Conservation (phyloP, 2,329 filamentous ascomycete species). For the Triangularia verruculosa region DNA sequence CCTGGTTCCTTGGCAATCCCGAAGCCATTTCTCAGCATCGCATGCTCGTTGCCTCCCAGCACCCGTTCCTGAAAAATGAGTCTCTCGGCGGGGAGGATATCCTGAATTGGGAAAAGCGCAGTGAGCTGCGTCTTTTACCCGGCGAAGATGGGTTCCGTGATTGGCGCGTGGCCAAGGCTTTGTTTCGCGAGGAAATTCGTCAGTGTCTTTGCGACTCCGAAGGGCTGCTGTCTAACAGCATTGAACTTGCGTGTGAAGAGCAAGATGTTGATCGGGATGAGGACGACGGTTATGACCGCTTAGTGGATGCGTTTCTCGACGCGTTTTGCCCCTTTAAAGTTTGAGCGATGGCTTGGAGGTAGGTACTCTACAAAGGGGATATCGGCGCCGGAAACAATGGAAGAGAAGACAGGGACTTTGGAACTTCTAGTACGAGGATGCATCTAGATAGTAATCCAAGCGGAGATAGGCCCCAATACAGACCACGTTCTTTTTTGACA, state of each 20-base stretch:
- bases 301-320: neutral
- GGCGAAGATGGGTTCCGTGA: neutral
- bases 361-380: neutral
- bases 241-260: too few relatives aligned
- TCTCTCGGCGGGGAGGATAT: neutral
- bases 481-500: too few relatives aligned
- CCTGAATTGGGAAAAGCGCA: neutral
- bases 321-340: neutral
- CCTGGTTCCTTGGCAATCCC: neutral
- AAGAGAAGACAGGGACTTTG: too few relatives aligned
- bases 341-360: neutral
- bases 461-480: too few relatives aligned
- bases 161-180: neutral
- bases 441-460: too few relatives aligned
- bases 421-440: too few relatives aligned
- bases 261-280: neutral
- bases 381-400: too few relatives aligned
- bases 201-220: neutral
- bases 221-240: neutral
- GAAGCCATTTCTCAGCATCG: neutral
- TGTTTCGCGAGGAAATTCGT: neutral
- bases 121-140: neutral
- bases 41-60: neutral
- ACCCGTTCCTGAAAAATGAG: neutral
- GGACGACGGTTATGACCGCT: neutral